These are phyloP conservation scores for Coelastrella sp. DNA, from an alignment of 139 green algal species.

Conservation along the genomic window DNA sequence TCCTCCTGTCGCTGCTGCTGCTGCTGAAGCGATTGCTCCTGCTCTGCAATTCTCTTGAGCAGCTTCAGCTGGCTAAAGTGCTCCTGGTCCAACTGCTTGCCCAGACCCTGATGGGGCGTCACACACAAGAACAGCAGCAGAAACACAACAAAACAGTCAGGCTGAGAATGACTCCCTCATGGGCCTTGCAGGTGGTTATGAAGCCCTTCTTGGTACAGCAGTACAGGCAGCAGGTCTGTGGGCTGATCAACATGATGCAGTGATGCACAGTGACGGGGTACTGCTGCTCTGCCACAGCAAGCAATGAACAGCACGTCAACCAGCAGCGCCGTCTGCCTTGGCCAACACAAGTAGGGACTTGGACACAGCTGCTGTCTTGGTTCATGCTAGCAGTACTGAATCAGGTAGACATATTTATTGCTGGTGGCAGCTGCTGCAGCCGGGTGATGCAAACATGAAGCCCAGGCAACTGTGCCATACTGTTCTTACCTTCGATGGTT, in stretches of 20 bases:
- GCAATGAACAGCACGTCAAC: too few relatives aligned
- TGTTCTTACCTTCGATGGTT: background rate
- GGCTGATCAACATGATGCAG: background rate
- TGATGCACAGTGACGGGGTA: background rate
- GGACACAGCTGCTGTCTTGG: too few relatives aligned
- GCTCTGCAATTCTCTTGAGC: conserved; percentile 36
- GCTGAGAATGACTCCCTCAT: background rate
- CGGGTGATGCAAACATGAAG: background rate
- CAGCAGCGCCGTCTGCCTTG: too few relatives aligned
- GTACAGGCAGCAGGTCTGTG: background rate
- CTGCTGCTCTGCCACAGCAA: too few relatives aligned
- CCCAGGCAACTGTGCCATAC: background rate
- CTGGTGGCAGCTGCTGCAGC: background rate
- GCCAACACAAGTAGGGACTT: too few relatives aligned
- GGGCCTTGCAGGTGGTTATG: too few relatives aligned
- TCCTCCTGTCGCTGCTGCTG: conserved; percentile 21
- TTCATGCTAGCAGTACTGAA: too few relatives aligned
- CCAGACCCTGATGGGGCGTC: background rate
- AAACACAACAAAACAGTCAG: background rate
- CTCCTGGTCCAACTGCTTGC: background rate
- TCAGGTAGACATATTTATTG: background rate
- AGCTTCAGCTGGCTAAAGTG: conserved; percentile 32
- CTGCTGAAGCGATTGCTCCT: background rate
- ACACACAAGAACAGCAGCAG: background rate
- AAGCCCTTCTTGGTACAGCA: background rate